Conservation (phyloP, 2,329 filamentous ascomycete genomes). For the Xylaria sp. region DNA sequence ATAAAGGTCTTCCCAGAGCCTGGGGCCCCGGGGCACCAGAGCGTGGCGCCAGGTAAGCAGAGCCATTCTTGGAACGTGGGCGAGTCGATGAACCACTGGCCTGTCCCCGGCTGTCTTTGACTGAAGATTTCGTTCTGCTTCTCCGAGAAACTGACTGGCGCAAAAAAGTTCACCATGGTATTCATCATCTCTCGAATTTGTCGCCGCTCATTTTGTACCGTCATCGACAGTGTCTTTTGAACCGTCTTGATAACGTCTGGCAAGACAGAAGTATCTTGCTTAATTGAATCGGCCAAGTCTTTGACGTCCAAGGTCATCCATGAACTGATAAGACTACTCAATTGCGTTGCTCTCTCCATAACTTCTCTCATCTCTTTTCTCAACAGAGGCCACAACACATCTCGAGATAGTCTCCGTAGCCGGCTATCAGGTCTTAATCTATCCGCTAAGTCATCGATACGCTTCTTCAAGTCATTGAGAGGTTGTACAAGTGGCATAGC, state of each 20-base stretch:
- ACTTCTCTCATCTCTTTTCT: constrained; percentile 23
- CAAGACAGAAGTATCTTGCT: constrained; percentile 16
- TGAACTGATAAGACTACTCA: constrained; percentile 15
- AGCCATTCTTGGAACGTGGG: constrained; percentile 18
- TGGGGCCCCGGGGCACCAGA: constrained; percentile 23
- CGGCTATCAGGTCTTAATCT: constrained; percentile 4
- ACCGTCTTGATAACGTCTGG: constrained; percentile 13
- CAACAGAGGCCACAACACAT: constrained; percentile 22
- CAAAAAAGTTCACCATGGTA: constrained; percentile 20
- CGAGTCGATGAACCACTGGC: constrained; percentile 23
- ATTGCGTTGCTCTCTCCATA: constrained; percentile 6
- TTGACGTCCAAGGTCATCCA: constrained; percentile 16
- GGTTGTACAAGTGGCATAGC: constrained; percentile 8
- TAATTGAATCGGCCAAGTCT: constrained; percentile 13
- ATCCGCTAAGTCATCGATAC: constrained; percentile 12
- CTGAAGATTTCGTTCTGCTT: constrained; percentile 22
- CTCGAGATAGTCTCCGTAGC: constrained; percentile 15
- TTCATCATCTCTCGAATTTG: constrained; percentile 19
- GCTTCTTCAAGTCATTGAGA: constrained; percentile 20
- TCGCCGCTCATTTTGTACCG: constrained; percentile 18
- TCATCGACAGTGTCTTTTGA: constrained; percentile 25
- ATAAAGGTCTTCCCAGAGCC: constrained; percentile 25
- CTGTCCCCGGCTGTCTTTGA: constrained; percentile 14
- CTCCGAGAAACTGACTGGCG: constrained; percentile 20
- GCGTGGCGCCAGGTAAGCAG: constrained; percentile 8